Percentiles rank a stretch among this genome's conserved stretches.
phyloP scores from a whole-genome alignment of 2,329 filamentous ascomycete genomes.

The Exophiala bonariae region DNA sequence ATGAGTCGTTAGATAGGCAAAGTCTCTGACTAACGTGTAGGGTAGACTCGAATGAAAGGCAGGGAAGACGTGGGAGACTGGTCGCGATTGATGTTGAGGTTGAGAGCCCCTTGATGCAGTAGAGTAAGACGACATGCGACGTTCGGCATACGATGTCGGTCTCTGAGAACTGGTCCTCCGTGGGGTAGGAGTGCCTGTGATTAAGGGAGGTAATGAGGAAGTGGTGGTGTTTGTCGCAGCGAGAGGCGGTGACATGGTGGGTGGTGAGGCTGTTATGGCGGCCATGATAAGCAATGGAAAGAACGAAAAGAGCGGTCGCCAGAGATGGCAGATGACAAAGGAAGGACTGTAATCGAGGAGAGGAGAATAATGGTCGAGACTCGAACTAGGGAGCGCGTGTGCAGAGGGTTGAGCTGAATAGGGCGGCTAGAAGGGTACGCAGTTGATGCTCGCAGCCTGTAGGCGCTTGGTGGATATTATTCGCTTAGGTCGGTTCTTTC shows the following conservation, averaged over 20 bases:
- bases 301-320: slow-evolving; percentile 6
- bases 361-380: neutral
- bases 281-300: slow-evolving; percentile 28
- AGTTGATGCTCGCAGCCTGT: too few relatives aligned
- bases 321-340: slow-evolving; percentile 3
- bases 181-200: slow-evolving; percentile 51
- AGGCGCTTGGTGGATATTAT: too few relatives aligned
- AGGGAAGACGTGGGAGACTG: slow-evolving; percentile 78
- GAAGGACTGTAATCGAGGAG: neutral
- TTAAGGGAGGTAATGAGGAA: slow-evolving; percentile 49
- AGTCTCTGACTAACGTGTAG: slow-evolving; percentile 92
- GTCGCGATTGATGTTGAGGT: slow-evolving; percentile 64
- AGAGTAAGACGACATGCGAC: slow-evolving; percentile 82
- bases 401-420: too few relatives aligned
- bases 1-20: slow-evolving; percentile 81
- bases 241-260: slow-evolving; percentile 29
- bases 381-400: too few relatives aligned
- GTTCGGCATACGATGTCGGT: slow-evolving; percentile 77
- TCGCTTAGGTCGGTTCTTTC: too few relatives aligned
- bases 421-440: too few relatives aligned
- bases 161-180: slow-evolving; percentile 60
- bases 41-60: slow-evolving; percentile 80
- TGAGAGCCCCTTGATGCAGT: slow-evolving; percentile 59
- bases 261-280: slow-evolving; percentile 38
- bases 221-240: slow-evolving; percentile 34